Percentiles rank a stretch among this genome's conserved stretches.
phyloP scores from a whole-genome alignment of 176 grass and related monocot species.

The Puccinellia tenuiflora region DNA sequence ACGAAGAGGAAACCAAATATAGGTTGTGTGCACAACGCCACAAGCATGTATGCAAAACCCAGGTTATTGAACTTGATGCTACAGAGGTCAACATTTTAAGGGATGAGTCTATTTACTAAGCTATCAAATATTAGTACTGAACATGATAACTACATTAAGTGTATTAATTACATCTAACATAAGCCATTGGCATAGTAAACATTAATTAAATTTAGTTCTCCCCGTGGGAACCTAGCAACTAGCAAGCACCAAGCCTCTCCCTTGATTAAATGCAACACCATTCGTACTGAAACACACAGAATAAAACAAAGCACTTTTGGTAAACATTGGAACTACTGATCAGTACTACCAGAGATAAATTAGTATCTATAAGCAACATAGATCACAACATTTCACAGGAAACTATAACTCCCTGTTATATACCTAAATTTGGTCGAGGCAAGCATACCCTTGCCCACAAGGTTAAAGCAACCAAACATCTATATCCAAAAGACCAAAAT shows the following conservation, averaged over 20 bases:
- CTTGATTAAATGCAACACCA: background rate
- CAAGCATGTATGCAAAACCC: background rate
- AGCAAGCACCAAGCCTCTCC: background rate
- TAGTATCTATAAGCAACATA: slow-evolving; percentile 25
- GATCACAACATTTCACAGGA: background rate
- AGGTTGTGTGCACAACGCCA: background rate
- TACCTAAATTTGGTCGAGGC: slow-evolving; percentile 6
- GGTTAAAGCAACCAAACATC: slow-evolving; percentile 11
- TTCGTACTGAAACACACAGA: background rate
- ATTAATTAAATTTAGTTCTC: background rate
- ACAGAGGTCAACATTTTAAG: background rate
- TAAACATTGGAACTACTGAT: background rate
- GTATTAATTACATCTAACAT: background rate
- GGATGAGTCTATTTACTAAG: background rate
- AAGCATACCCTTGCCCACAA: background rate
- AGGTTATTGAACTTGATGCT: background rate
- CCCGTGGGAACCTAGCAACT: slow-evolving; percentile 1
- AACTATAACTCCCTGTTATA: slow-evolving; percentile 2
- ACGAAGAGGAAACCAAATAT: background rate
- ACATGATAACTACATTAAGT: background rate
- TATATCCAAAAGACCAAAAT: slow-evolving; percentile 16
- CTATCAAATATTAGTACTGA: background rate
- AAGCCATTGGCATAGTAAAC: background rate
- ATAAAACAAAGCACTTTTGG: background rate
- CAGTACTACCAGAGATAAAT: slow-evolving; percentile 12